A percentile compares a stretch with the other conserved stretches of the same genome.
phyloP scores from a whole-genome alignment of 202 grass and related monocot genomes.

The Setaria viridis region DNA sequence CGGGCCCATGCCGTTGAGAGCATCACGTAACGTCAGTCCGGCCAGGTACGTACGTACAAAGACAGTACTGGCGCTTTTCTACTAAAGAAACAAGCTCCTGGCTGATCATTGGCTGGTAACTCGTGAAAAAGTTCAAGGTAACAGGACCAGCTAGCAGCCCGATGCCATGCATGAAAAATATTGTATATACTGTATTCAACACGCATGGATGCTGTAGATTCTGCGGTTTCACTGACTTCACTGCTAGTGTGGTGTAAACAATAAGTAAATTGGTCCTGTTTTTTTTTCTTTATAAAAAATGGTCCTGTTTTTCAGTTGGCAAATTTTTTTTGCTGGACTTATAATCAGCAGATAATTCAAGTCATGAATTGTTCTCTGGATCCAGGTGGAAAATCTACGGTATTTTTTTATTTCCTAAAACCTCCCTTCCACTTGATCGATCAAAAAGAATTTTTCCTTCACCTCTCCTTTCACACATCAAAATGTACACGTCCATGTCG shows the following conservation, averaged over 20 bases:
- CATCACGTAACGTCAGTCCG: slow-evolving; percentile 26
- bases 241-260: neutral
- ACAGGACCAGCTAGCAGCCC: neutral
- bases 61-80: neutral
- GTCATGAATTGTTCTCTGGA: no score
- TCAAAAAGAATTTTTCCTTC: neutral
- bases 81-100: neutral
- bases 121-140: slow-evolving; percentile 28
- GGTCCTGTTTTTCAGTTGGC: neutral
- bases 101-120: slow-evolving; percentile 36
- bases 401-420: no score
- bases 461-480: neutral
- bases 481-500: slow-evolving; percentile 20
- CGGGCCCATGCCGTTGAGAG: neutral
- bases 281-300: neutral
- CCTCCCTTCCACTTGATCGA: neutral
- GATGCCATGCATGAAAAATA: slow-evolving; percentile 28
- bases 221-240: neutral
- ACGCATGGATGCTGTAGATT: neutral
- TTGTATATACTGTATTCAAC: neutral
- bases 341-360: neutral
- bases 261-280: no score
- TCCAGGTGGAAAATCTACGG: no score
- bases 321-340: neutral
- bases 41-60: slow-evolving; percentile 20